Evolutionary conservation across 2,329 filamentous ascomycete species (phyloP), one percentile per base, ranked within the genome.

Genomic region (Epichloe coenophiala): DNA sequence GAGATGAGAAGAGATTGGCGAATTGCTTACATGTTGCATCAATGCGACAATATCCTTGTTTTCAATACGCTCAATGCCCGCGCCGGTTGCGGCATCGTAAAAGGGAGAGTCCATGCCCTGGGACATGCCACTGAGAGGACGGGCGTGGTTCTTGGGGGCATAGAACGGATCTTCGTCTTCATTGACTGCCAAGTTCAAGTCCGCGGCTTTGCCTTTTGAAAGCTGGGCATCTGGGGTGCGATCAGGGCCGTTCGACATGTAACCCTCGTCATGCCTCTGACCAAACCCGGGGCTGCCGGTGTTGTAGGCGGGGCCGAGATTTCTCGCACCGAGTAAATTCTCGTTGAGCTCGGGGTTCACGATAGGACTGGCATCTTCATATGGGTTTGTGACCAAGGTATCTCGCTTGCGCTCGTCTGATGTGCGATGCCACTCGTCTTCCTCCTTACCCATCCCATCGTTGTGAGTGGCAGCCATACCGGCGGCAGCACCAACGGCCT

Each of bases 1-100:
- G 36, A 4, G 21, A 21, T 3, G 31, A 37, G n/a, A 12, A 19
- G 19, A 36, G 12, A 23, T 7, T 17, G 4, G 15, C 9, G 41
- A 7, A 4, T 23, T 15, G 73, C 80, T 74, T 69, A 84, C 78
- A 67, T 98, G 93, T 63, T 98, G 91, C 93, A 98, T 98, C 54
- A 98, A 72, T 23, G 91, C 88, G 56, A 98, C 86, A 59, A 98
- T 94, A 62, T 98, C 93, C 69, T 94, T 93, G 44, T 89, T 95
- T 64, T 97, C 85, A 48, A 98, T 97, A 45, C 84, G 78, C 57
- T 97, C 90, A 48, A 95, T 86, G 36, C 89, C 90, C 55, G 81
- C 83, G 48, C 91, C 91, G 1, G 87, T 95, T 3, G 90, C 79
- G 53, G 87, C 83, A 63, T 98, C 93, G 61, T 95, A 97, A 19